Base-by-base conservation (phyloP, 2,329 filamentous ascomycete genomes). In the Pseudocercospora musae region DNA sequence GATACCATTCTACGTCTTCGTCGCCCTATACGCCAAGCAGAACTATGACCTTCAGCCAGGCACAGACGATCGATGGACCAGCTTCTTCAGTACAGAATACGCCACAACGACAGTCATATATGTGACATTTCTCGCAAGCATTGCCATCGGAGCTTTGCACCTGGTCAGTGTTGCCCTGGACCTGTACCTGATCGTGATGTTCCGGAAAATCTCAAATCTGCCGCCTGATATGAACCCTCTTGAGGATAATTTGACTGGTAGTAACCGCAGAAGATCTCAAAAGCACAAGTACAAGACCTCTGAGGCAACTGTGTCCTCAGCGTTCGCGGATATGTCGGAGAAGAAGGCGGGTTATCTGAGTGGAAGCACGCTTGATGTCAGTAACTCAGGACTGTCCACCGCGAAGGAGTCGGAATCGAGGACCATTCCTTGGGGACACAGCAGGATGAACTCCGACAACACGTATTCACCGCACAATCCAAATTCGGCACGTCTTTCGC, bases 151-250 rank as follows among this genome's bases (percentile, higher is more conserved):
- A 11, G 86, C 83, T 1, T 74, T 96, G 20, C 92, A 96, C 73
- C 70, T 90, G 0, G 66, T 91, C 9, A 91, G 91, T 1, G 76
- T 95, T 1, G 76, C 81, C 18, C 79, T 96, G 37, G 91, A 91
- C 4, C 74, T 91, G 31, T 97, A 89, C 78, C 81, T 98, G 25
- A 86, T 87, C 15, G 74, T 90, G 57, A 85, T 89, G 69, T 98
- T 97, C 85, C 86, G 88, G 44, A 89, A 90, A 72, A 97, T 98
- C 70, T 82, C 87, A 4, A 81, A 83, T 20, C 84, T 97, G 74
- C 94, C 94, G 5, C 93, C 94, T 0, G 94, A 98, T 72, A 92
- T 96, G 90, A 98, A 98, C 74, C 94, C 94, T 1, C 82, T 98
- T 13, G 93, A 97, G 74, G 87, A 90, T 68, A 88, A 94, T 71